Evolutionary conservation across 2,329 filamentous ascomycete genomes (phyloP).

Genomic region (Phyllosticta capitalensis): DNA sequence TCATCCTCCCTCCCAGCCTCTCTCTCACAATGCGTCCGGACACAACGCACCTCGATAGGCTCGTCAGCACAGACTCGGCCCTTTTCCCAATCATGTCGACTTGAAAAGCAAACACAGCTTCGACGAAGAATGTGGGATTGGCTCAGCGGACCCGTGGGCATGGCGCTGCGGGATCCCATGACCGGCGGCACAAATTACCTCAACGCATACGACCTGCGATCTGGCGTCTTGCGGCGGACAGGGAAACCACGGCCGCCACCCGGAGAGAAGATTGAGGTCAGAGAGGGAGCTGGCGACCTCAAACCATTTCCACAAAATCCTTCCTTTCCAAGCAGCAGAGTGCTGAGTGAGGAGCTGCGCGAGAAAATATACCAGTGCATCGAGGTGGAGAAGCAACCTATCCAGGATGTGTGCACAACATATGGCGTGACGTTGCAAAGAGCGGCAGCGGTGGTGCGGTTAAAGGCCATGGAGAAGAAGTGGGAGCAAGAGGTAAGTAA

Average conservation of each 20-base stretch:
- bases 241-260: not conserved
- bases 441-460: constrained; percentile 73
- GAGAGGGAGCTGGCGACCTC: constrained; percentile 22
- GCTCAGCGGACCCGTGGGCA: constrained; percentile 45
- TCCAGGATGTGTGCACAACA: constrained; percentile 69
- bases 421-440: constrained; percentile 72
- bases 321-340: constrained; percentile 58
- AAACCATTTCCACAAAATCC: constrained; percentile 66
- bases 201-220: constrained; percentile 39
- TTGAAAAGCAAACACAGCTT: constrained; percentile 35
- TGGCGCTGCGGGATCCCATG: constrained; percentile 38
- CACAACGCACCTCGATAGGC: constrained; percentile 11
- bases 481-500: constrained; percentile 64
- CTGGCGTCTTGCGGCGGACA: constrained; percentile 37
- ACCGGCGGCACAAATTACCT: constrained; percentile 47
- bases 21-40: constrained; percentile 15
- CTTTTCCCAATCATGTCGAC: constrained; percentile 29
- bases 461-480: constrained; percentile 77
- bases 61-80: constrained; percentile 16
- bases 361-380: constrained; percentile 55
- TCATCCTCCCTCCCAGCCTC: constrained; percentile 15
- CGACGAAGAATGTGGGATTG: constrained; percentile 49
- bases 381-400: constrained; percentile 30
- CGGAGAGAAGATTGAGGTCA: constrained; percentile 20
- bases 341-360: constrained; percentile 63